Evolutionary conservation across 1,284 basidiomycete species (phyloP), one percentile per base, ranked within the genome.

Genomic region (Pseudozyma tsukubaensis): DNA sequence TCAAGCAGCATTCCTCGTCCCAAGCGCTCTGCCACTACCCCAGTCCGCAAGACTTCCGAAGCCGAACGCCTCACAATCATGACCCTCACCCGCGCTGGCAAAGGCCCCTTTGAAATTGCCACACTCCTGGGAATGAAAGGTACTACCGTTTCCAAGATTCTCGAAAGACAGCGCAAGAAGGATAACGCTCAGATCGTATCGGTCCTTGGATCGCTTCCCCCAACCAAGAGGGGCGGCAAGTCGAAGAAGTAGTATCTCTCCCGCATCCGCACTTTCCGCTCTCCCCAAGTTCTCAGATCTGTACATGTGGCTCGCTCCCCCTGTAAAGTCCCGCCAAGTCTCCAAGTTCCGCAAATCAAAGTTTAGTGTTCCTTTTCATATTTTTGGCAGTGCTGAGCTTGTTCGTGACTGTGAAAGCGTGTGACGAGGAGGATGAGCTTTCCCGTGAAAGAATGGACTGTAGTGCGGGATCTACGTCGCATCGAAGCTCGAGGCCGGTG

Each of bases 11-110:
- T 4, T 6, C 4, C 19, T 12, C 37, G 4, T 6, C 42, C 9
- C 4, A 19, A 19, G 9, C 42, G 16, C 16, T 2, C 45, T 32
- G 21, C 24, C 4, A 32, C 3, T 10, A 2, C 19, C 3, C 4
- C 3, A 10, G 6, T 3, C 19, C 45, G 36, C 14, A 40, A 0
- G 12, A 63, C 57, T 3, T 44, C 52, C 39, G 51, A 62, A 1
- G 18, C 19, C 0, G 60, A 69, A 8, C 55, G 48, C 18, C 48
- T 56, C 19, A 48, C 49, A 18, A 69, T 69, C 49, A 18, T 55
- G 10, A 19, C 13, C 14, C 45, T 69, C 47, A 34, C 34, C 3
- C 21, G 37, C 10, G 10, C 8, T 14, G 66, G 66, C 34, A 59
- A 52, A 34, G 6, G 8, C 1, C 37, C 51, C 11, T 3, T 0